Evolutionary conservation across 768 basidiomycete species (phyloP).

Genomic region (Russula dissimulans): DNA sequence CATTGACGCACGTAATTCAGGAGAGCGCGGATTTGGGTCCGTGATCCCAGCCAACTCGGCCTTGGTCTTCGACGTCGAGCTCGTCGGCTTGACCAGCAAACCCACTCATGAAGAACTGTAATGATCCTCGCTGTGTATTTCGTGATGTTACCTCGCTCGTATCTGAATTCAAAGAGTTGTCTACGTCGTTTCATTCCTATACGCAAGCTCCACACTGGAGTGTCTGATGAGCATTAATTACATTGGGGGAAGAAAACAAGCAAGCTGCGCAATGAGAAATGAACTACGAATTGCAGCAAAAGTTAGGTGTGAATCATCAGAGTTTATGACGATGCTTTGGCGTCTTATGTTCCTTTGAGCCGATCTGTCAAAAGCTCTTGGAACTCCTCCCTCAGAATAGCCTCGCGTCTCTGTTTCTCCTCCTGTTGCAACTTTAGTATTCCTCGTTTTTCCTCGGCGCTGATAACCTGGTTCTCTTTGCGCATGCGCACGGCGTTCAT

Average conservation of each 20-base stretch:
- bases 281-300: background rate
- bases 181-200: background rate
- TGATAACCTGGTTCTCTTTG: slow-evolving; percentile 99
- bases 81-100: slow-evolving; percentile 50
- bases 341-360: slow-evolving; percentile 42
- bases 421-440: slow-evolving; percentile 92
- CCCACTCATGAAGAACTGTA: slow-evolving; percentile 45
- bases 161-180: background rate
- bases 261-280: background rate
- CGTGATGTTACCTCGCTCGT: background rate
- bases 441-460: slow-evolving; percentile 95
- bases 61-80: slow-evolving; percentile 81
- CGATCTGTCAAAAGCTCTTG: slow-evolving; percentile 72
- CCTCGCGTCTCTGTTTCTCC: slow-evolving; percentile 86
- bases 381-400: slow-evolving; percentile 83
- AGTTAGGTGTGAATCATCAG: background rate
- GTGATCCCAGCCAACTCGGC: slow-evolving; percentile 74
- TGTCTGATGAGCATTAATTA: background rate
- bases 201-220: background rate
- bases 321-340: slow-evolving; percentile 20
- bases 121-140: background rate
- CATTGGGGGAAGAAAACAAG: background rate
- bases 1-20: slow-evolving; percentile 29
- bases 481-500: slow-evolving; percentile 99
- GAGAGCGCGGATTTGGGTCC: slow-evolving; percentile 62